Base-by-base conservation (phyloP, 805 yeast species). In the Zygoascus biomembranicola region DNA sequence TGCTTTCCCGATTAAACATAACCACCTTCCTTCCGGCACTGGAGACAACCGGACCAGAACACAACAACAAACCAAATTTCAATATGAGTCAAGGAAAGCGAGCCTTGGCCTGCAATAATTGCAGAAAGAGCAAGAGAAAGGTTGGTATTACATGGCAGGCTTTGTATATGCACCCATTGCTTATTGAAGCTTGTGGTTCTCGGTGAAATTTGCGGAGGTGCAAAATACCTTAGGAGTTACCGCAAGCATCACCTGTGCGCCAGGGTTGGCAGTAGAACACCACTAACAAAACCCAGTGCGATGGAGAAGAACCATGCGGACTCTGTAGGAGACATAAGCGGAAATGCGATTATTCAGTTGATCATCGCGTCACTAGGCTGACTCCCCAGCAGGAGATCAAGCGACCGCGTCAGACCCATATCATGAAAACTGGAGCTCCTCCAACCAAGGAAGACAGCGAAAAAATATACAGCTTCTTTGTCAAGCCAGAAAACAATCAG, bases 101-200 rank as follows among this genome's bases (percentile, higher is more conserved):
- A 20, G 51, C 51, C 3, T 26, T 48, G 13, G 51, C 51, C 31
- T 48, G 51, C 19, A 48, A 48, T 37, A 39, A n/a, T 19, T 48
- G 51, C 18, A 9, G 51, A 14, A 48, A 37, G 32, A 48, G 51
- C 31, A 48, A 48, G 37, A 32, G 51, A 48, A 48, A 48, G 51
- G 51, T 48, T 20, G 26, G 51, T 20, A 37, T 37, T 37, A 37
- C 5, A 26, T 9, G 10, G 10, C 8, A 14, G 16, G 16, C 20
- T n/a, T n/a, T 45, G 13, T 14, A 13, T 28, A 18, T 28, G 49
- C 20, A 5, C 35, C 35, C 18, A 16, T n/a, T 11, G 35, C 16
- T 14, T n/a, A n/a, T n/a, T n/a, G n/a, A n/a, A 3, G 23, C 32
- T n/a, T 26, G 48, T 26, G 11, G 18, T 26, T 11, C 19, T 19